Percentiles rank a stretch among this genome's conserved stretches.
These are phyloP conservation scores for Phtheirospermum japonicum DNA, from an alignment of 257 asterid genomes.

Conservation along the genomic window DNA sequence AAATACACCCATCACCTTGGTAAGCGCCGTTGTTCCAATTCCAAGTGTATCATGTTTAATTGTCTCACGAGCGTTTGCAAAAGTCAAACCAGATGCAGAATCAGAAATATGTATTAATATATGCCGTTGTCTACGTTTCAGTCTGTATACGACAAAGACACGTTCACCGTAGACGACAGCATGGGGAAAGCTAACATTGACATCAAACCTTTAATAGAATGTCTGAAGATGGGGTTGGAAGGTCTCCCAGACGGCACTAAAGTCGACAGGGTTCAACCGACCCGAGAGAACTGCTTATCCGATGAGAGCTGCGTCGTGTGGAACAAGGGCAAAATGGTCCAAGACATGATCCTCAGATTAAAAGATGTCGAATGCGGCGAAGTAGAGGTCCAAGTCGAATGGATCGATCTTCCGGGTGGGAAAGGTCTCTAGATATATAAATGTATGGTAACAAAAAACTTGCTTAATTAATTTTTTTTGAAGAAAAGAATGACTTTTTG, in stretches of 20 bases:
- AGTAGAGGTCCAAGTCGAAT: constrained; percentile 60
- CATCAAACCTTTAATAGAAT: constrained; percentile 47
- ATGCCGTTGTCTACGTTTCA: constrained; percentile 30
- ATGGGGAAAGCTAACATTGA: constrained; percentile 70
- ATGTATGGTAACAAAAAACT: background rate
- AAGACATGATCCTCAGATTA: constrained; percentile 62
- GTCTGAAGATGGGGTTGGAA: constrained; percentile 46
- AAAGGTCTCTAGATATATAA: constrained; percentile 29
- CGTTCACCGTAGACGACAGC: constrained; percentile 70
- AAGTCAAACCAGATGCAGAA: background rate
- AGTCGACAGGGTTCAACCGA: constrained; percentile 56
- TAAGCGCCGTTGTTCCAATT: constrained; percentile 19
- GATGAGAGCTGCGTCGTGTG: constrained; percentile 60
- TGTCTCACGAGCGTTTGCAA: too few relatives aligned
- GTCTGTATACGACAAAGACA: constrained; percentile 77
- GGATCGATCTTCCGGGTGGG: constrained; percentile 49
- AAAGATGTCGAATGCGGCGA: constrained; percentile 67
- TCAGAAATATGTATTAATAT: background rate
- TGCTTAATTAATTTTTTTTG: too few relatives aligned
- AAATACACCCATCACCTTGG: constrained; percentile 53
- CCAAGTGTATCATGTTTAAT: background rate
- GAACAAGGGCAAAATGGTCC: constrained; percentile 64
- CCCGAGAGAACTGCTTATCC: constrained; percentile 46
- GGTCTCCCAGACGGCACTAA: constrained; percentile 60
- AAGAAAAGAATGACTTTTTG: too few relatives aligned